These are phyloP conservation scores for Elsinoe ampelina DNA, from an alignment of 2,329 filamentous ascomycete species.

Conservation along the genomic window DNA sequence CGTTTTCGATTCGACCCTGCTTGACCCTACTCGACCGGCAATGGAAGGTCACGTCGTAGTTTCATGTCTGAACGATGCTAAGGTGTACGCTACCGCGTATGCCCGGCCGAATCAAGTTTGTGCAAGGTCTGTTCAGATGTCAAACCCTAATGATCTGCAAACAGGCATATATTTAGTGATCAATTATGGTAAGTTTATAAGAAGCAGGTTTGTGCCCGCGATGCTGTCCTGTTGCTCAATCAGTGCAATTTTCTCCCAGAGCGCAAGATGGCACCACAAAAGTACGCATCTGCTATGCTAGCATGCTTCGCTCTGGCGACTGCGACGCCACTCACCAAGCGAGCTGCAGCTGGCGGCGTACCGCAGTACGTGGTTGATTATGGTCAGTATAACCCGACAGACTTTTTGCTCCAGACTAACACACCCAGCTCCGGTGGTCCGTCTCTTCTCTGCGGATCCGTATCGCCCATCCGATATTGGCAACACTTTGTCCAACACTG, in stretches of 20 bases:
- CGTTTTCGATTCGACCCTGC: not conserved
- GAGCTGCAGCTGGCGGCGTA: slow-evolving; percentile 20
- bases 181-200: not conserved
- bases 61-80: not conserved
- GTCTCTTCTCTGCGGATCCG: slow-evolving; percentile 34
- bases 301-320: not conserved
- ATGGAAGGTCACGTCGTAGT: not conserved
- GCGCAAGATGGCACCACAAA: not conserved
- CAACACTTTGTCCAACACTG: slow-evolving; percentile 33
- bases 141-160: not conserved
- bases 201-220: not conserved
- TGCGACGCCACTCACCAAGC: not conserved
- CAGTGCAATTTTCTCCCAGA: not conserved
- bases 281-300: not conserved
- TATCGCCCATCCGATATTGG: slow-evolving; percentile 38
- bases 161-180: not conserved
- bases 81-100: slow-evolving; percentile 1
- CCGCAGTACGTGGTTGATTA: slow-evolving; percentile 32
- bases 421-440: slow-evolving; percentile 34
- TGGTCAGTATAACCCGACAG: slow-evolving; percentile 22
- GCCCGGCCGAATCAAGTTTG: not conserved
- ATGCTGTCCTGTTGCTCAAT: not conserved
- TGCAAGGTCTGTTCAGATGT: not conserved
- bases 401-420: not conserved
- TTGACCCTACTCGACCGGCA: not conserved